Percentiles rank a stretch among this genome's conserved stretches.
These are phyloP conservation scores for Plantago coronopus DNA, from an alignment of 305 asterid genomes.

Conservation along the genomic window DNA sequence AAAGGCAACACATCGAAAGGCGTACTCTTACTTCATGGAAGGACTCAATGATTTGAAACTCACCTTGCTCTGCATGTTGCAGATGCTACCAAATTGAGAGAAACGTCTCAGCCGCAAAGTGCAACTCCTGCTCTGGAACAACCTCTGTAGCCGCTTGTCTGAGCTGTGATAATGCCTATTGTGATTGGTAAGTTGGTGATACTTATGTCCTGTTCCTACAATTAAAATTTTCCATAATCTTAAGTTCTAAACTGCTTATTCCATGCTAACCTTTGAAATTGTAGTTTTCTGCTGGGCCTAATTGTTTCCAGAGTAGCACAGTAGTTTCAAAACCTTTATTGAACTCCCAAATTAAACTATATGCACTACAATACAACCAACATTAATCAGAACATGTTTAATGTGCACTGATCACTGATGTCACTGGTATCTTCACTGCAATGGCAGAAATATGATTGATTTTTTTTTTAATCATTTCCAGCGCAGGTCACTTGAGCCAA, in stretches of 20 bases:
- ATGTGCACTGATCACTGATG: too few species aligned
- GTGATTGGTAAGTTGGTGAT: constrained; percentile 58
- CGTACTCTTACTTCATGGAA: neutral
- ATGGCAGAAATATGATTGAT: constrained; percentile 20
- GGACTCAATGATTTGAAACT: constrained; percentile 11
- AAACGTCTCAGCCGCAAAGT: constrained; percentile 46
- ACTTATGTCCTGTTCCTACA: neutral
- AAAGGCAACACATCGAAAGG: constrained; percentile 8
- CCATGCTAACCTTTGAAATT: constrained; percentile 7
- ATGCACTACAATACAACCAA: neutral
- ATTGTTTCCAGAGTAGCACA: neutral
- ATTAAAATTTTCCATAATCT: neutral
- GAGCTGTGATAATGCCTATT: constrained; percentile 55
- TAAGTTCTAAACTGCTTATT: neutral
- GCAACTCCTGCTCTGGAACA: constrained; percentile 60
- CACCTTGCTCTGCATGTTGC: constrained; percentile 25
- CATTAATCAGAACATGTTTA: neutral
- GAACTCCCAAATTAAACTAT: neutral
- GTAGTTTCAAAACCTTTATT: neutral
- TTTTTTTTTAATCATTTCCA: constrained; percentile 36
- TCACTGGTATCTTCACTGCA: neutral
- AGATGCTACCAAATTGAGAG: constrained; percentile 66
- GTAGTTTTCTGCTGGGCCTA: neutral
- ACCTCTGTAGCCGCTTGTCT: constrained; percentile 66
- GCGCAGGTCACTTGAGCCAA: constrained; percentile 79